Evolutionary conservation across 148 eudicot species (phyloP).

Genomic region (Rhododendron molle): DNA sequence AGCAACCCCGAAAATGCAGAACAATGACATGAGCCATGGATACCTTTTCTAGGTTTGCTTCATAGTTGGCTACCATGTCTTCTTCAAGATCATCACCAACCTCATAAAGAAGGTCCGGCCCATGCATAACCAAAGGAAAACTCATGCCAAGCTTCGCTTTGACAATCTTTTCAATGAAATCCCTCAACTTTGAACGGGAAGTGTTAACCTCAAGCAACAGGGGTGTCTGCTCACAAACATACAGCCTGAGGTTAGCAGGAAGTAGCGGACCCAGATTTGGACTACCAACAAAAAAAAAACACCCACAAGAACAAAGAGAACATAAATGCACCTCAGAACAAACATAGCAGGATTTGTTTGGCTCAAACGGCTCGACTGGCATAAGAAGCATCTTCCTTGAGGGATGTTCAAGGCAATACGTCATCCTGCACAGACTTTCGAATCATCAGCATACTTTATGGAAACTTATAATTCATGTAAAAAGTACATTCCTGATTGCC

Average conservation of each 20-base stretch:
- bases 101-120: conserved; percentile 77
- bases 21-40: neutral
- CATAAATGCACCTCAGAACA: conserved; percentile 67
- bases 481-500: neutral
- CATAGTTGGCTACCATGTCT: conserved; percentile 65
- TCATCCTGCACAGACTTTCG: conserved; percentile 55
- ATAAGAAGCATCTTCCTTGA: conserved; percentile 89
- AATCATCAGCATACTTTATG: neutral
- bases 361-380: conserved; percentile 94
- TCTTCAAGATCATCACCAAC: conserved; percentile 97
- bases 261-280: neutral
- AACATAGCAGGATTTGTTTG: conserved; percentile 81
- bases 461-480: neutral
- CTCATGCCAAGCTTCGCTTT: conserved; percentile 88
- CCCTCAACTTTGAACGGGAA: conserved; percentile 66
- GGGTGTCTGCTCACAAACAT: conserved; percentile 55
- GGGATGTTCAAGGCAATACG: conserved; percentile 83
- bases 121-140: conserved; percentile 73
- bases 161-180: conserved; percentile 78
- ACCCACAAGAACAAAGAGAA: neutral
- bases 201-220: conserved; percentile 82
- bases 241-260: conserved; percentile 11
- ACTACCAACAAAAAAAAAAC: neutral
- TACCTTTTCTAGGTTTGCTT: conserved; percentile 95
- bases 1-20: neutral